Conservation (phyloP, 306 rosid genomes). For the Arachis stenosperma region DNA sequence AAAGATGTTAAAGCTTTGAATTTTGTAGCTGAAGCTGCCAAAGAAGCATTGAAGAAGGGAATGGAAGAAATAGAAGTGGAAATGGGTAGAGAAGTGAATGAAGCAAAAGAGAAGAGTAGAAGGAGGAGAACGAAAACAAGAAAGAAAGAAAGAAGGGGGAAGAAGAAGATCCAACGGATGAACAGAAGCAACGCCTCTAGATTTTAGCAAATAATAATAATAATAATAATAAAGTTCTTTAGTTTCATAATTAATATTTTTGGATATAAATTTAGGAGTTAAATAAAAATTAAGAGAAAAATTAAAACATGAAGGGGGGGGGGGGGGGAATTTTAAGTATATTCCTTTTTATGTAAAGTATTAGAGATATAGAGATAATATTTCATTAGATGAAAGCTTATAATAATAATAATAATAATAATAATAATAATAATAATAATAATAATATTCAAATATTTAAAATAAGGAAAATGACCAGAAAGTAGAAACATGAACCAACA, state of each 20-base stretch:
- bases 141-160: not conserved
- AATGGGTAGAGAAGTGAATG: constrained; percentile 25
- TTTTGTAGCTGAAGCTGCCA: constrained; percentile 38
- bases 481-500: constrained; percentile 36
- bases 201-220: constrained; percentile 32
- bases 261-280: no score
- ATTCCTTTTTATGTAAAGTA: no score
- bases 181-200: constrained; percentile 48
- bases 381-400: no score
- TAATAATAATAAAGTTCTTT: not conserved
- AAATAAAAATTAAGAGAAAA: no score
- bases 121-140: constrained; percentile 30
- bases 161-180: constrained; percentile 46
- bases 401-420: no score
- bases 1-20: constrained; percentile 38
- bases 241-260: no score
- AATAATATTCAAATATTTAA: constrained; percentile 25
- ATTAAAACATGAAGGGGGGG: no score
- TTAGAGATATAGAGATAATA: not conserved
- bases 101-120: constrained; percentile 11
- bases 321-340: no score
- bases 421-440: no score
- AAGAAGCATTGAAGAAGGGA: constrained; percentile 33
- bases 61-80: constrained; percentile 40
- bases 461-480: constrained; percentile 37